Evolutionary conservation across 495 filamentous ascomycete genomes (phyloP), one percentile per base, ranked within the genome.

Genomic region (Penicillium atrosanguineum): DNA sequence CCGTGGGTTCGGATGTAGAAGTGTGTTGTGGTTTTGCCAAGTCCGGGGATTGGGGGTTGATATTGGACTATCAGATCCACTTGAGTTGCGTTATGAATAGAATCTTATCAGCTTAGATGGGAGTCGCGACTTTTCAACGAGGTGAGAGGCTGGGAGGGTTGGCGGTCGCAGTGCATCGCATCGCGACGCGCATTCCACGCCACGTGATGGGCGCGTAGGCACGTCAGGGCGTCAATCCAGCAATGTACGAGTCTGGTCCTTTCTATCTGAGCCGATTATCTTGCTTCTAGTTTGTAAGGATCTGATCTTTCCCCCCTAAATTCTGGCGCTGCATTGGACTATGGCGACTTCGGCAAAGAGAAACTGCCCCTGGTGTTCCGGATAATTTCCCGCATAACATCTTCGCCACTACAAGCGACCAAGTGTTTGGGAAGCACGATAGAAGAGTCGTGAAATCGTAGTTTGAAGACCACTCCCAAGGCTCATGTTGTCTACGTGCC

Each of bases 1-100:
- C 55, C 55, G 55, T 58, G 60, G 60, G 57, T 51, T 60, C 63
- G 61, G 55, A 57, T 57, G 45, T 49, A 52, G 63, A 59, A 59
- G 42, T 55, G 37, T 54, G 62, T 50, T 62, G 46, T 54, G 21
- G 47, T 50, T 59, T 59, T 20, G 9, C 55, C 48, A 20, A 44
- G 48, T 55, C 44, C 55, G 62, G 47, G 31, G 42, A 25, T 29
- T 40, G 23, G 23, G 26, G 36, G 25, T 8, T 20, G 1, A 3
- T 1, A 40, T 20, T 7, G 16, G 4, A 40, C 7, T 40, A 18
- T 20, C 38, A 49, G 46, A 11, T 50, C 36, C 42, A 55, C 39
- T 28, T 41, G 31, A 9, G 26, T 16, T 4, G 14, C 31, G 31
- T 12, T 34, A 34, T 34, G 31, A 34, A 14, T 49, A 7, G 36